Base-by-base conservation (phyloP, 345 rosid species). In the Turritis glabra region DNA sequence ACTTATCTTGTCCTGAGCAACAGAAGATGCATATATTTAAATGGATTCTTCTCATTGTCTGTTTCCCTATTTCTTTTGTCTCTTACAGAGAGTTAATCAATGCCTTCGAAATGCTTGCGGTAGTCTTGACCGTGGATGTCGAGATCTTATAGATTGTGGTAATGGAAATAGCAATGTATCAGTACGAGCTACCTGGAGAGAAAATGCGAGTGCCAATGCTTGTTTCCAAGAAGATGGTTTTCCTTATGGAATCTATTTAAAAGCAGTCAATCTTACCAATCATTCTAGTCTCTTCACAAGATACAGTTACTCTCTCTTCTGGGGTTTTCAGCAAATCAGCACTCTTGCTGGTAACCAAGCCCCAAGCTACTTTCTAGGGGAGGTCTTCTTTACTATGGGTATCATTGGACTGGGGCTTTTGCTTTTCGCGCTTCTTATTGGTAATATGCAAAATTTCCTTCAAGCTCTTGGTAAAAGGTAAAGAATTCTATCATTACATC, bases 291-390 rank as follows among this genome's bases (percentile, higher is more conserved):
- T 86, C 18, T 14, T 75, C 78, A 88, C 79, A 12, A 86, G 91
- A 94, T 94, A 88, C 29, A 60, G 80, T 52, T 94, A 84, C 82
- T 87, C 97, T 12, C 77, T 94, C 59, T 94, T 88, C 63, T 94
- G 97, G 98, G 98, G 98, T 38, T 91, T 94, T 65, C 98, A 91
- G 98, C 98, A 94, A 94, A 91, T 94, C 82, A 91, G 98, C 73
- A 91, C 97, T 38, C 89, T 94, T 50, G 98, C 96, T 47, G 98
- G 98, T 69, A 94, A 89, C 76, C 97, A 63, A 78, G 13, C 0
- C 27, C 98, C 98, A 8, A 94, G 98, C 85, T 91, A 89, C 81
- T 88, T 84, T 72, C 30, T 83, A 1, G 64, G 86, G 81, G 98
- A 94, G 84, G 90, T 94, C 79, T 83, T 91, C 46, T 94, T 91